phyloP scores from a whole-genome alignment of 106 monocot genomes.

The Phalaenopsis aphrodite region DNA sequence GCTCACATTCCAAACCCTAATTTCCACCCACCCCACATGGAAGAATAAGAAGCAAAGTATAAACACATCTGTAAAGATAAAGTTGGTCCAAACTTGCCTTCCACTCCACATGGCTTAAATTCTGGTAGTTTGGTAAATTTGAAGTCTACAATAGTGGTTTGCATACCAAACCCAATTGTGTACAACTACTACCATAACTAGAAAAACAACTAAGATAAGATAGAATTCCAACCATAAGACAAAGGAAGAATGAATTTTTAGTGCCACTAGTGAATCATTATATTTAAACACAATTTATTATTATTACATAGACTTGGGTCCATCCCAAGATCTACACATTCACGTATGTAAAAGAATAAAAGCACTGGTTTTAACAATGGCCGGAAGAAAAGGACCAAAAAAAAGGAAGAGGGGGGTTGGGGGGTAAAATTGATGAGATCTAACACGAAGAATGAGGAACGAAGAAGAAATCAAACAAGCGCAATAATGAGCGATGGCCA shows the following conservation, averaged over 20 bases:
- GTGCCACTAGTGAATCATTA: not conserved
- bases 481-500: not conserved
- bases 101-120: not conserved
- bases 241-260: not conserved
- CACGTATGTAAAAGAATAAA: constrained; percentile 2
- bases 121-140: not conserved
- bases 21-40: not conserved
- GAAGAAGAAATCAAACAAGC: not conserved
- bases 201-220: not conserved
- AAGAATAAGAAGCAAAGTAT: constrained; percentile 5
- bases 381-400: not conserved
- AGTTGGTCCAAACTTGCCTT: not conserved
- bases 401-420: not conserved
- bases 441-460: not conserved
- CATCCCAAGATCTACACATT: constrained; percentile 1
- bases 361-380: not conserved
- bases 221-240: not conserved
- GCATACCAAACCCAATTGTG: not conserved
- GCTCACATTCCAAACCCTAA: not conserved
- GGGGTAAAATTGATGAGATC: not conserved
- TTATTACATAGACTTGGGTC: not conserved
- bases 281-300: not conserved
- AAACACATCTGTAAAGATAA: not conserved
- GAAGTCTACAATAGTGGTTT: not conserved
- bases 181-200: not conserved